Conservation (phyloP, 768 basidiomycete genomes). For the Boletus coccyginus region DNA sequence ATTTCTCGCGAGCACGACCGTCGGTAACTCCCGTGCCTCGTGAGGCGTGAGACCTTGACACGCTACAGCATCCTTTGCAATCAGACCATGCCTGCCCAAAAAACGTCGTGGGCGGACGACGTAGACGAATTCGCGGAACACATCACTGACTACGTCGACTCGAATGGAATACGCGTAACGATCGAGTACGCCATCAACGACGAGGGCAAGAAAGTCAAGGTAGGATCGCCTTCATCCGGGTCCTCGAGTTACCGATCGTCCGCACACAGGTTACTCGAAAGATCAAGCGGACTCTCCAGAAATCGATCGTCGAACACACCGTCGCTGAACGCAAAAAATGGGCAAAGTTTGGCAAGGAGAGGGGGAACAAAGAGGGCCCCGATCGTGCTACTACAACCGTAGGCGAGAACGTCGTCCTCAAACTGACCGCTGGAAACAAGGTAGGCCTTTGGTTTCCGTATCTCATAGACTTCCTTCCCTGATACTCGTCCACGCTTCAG, state of each 20-base stretch:
- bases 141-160: conserved; percentile 70
- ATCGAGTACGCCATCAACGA: conserved; percentile 85
- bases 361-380: conserved; percentile 82
- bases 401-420: conserved; percentile 67
- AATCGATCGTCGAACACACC: conserved; percentile 88
- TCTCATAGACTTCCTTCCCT: neutral
- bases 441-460: conserved; percentile 29
- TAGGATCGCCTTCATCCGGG: conserved; percentile 23
- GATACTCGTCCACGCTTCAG: conserved; percentile 31
- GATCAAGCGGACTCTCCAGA: conserved; percentile 84
- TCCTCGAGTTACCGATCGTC: neutral
- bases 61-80: neutral
- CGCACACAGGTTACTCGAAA: conserved; percentile 71
- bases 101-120: conserved; percentile 88
- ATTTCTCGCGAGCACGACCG: too few species aligned
- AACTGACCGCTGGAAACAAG: conserved; percentile 62
- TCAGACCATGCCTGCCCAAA: conserved; percentile 32
- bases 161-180: conserved; percentile 84
- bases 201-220: conserved; percentile 94
- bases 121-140: conserved; percentile 69
- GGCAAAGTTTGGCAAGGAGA: conserved; percentile 92
- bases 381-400: conserved; percentile 94
- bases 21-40: conserved; percentile 14
- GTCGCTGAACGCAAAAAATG: conserved; percentile 94
- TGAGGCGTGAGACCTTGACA: neutral